Conservation (phyloP, 225 moss, liverwort and hornwort species). For the Rhytidiadelphus loreus region DNA sequence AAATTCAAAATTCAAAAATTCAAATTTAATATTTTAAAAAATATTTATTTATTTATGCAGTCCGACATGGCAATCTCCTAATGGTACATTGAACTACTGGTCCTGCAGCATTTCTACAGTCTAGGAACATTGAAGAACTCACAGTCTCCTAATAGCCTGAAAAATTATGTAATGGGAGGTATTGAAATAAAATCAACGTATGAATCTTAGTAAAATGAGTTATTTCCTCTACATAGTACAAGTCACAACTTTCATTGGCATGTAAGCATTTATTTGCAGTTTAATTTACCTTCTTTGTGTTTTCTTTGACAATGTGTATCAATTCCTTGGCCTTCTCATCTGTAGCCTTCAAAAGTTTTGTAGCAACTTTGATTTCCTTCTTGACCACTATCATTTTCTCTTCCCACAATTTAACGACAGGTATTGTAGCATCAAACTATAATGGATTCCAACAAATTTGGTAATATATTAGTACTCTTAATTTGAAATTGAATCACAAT, state of each 20-base stretch:
- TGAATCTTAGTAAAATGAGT: background rate
- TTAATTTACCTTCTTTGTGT: slow-evolving; percentile 4
- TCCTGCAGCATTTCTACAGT: too few species aligned
- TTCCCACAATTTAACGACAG: background rate
- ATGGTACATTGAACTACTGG: too few species aligned
- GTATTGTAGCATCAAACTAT: background rate
- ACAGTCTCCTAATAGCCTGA: too few species aligned
- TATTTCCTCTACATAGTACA: background rate
- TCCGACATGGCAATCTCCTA: too few species aligned
- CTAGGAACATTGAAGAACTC: too few species aligned
- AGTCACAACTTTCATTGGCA: background rate
- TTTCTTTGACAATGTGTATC: background rate
- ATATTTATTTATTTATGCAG: too few species aligned
- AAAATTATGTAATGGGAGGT: too few species aligned
- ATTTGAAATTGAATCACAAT: background rate
- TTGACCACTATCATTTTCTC: background rate
- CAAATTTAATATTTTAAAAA: too few species aligned
- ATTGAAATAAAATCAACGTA: background rate
- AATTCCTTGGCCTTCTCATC: background rate
- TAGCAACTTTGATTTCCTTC: background rate
- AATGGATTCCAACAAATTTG: background rate
- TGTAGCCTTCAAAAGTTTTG: background rate
- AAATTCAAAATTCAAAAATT: too few species aligned
- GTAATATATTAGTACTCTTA: background rate
- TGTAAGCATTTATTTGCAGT: background rate